Base-by-base conservation (phyloP, 495 filamentous ascomycete species). In the Neurospora sp. region DNA sequence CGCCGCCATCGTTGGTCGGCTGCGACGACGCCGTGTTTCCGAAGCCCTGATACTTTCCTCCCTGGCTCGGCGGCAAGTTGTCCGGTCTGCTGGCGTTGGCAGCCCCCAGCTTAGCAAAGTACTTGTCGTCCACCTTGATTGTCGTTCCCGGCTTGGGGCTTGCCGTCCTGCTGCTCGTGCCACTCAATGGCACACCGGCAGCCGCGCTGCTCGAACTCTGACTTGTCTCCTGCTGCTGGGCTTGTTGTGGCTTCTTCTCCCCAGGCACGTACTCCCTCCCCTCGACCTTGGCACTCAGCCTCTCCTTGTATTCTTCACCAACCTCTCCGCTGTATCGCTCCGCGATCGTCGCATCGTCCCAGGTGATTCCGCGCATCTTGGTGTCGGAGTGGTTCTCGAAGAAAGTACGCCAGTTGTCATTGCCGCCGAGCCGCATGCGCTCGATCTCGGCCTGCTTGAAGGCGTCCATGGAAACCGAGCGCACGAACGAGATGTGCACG, bases 401-500 rank as follows among this genome's bases (percentile, higher is more conserved):
- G 85, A 97, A 97, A 7, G 85, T 80, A 72, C 88, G 89, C 93
- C 94, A 98, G n/a, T 87, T 85, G 46, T 90, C 89, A 81, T 98
- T 98, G 66, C 94, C 94, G 27, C 94, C 94, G 14, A 89, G 82
- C 37, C 92, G 87, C 94, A 98, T 97, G 76, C 94, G 90, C 81
- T 90, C 87, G 74, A 97, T 92, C 80, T 97, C 94, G 72, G 85
- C 85, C 75, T 88, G 88, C 81, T 99, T 99, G 85, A 99, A 98
- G 73, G 92, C 92, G 85, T 99, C 96, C 96, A 99, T 99, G 69
- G 92, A 96, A 75, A 98, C 93, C 74, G 90, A 93, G 75, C 96
- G 92, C 71, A 99, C 93, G 84, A 99, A 99, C 79, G 94, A 97
- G 79, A 99, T 97, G 85, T 99, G 96, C 38, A 99, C 96, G 71